phyloP scores from a whole-genome alignment of 164 flowering plant species.

The Dillenia suffruticosa region DNA sequence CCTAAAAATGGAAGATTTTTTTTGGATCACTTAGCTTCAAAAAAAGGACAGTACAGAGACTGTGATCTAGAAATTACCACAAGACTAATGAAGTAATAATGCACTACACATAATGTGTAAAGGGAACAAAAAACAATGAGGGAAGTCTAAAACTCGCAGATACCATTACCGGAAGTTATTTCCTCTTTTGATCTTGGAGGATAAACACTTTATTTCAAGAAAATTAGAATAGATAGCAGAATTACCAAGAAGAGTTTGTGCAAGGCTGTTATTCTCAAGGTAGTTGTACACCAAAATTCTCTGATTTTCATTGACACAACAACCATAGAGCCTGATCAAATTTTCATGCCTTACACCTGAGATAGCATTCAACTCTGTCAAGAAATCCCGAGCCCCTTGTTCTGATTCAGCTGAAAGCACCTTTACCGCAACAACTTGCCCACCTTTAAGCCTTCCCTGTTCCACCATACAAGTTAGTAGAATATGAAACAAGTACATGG shows the following conservation, averaged over 20 bases:
- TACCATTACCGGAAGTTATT: no score
- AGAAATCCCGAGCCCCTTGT: conserved; percentile 80
- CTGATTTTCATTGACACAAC: conserved; percentile 77
- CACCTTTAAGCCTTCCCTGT: conserved; percentile 82
- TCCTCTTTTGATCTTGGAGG: no score
- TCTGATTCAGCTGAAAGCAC: conserved; percentile 80
- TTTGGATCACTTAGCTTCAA: no score
- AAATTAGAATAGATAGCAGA: not conserved
- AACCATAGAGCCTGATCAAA: conserved; percentile 77
- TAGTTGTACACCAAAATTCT: conserved; percentile 87
- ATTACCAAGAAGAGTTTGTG: conserved; percentile 80
- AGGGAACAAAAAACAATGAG: no score
- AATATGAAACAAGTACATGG: not conserved
- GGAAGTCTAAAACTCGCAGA: no score
- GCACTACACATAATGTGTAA: no score
- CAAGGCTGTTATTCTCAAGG: conserved; percentile 84
- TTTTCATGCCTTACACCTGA: conserved; percentile 73
- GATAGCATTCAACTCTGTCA: conserved; percentile 76
- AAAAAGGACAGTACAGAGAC: no score
- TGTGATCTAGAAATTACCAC: no score
- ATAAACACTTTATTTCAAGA: no score
- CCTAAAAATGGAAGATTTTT: conserved; percentile 32
- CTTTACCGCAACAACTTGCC: conserved; percentile 74
- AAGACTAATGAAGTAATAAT: no score
- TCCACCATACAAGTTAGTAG: conserved; percentile 10